Conservation (phyloP, 2,329 filamentous ascomycete species). For the Beauveria bassiana region DNA sequence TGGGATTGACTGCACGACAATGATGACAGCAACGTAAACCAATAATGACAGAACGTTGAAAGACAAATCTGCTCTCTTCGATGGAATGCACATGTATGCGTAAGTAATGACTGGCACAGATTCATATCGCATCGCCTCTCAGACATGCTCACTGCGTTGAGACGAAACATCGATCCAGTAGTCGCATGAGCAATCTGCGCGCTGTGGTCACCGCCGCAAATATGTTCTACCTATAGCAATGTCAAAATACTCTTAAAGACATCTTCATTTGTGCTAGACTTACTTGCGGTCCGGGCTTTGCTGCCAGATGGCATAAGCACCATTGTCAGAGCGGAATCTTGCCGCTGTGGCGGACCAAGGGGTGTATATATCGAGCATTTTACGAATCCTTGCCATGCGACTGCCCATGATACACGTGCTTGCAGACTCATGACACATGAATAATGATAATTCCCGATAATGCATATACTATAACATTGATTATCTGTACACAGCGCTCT, state of each 20-base stretch:
- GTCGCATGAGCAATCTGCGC: background rate
- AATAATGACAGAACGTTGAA: no score
- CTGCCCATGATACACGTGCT: no score
- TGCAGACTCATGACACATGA: background rate
- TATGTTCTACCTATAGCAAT: background rate
- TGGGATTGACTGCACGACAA: background rate
- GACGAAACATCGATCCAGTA: background rate
- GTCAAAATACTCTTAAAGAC: background rate
- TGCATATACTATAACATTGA: conserved; percentile 1
- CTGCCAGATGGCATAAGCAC: background rate
- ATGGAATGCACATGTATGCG: background rate
- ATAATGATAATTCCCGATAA: background rate
- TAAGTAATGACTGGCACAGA: background rate
- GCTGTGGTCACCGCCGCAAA: background rate
- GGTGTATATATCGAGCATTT: background rate
- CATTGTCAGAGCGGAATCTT: background rate
- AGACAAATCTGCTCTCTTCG: no score
- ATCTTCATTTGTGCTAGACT: background rate
- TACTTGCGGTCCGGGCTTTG: background rate
- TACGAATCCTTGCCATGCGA: background rate
- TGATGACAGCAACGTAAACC: no score
- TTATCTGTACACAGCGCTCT: background rate
- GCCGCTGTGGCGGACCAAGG: background rate
- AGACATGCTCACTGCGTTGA: background rate
- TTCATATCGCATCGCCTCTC: background rate